Percentiles rank a stretch among this genome's conserved stretches.
These are phyloP conservation scores for Colletotrichum magnum DNA, from an alignment of 2,329 filamentous ascomycete genomes.

Conservation along the genomic window DNA sequence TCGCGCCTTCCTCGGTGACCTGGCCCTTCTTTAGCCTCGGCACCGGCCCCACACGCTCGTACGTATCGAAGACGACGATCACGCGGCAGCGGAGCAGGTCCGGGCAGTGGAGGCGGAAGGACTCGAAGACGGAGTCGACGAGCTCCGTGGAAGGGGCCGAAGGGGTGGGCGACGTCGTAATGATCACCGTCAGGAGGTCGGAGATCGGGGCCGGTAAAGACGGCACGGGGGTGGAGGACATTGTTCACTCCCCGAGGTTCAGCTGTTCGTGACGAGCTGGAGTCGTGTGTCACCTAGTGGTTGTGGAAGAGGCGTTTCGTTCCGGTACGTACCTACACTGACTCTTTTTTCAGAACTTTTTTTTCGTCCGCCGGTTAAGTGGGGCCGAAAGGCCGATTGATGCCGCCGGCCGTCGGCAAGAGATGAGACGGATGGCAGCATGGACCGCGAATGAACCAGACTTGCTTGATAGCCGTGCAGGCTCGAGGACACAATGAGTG, in stretches of 20 bases:
- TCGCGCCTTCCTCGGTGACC: slow-evolving; percentile 62
- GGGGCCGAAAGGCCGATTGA: not conserved
- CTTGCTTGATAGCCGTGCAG: too few species aligned
- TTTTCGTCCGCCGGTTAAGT: slow-evolving; percentile 8
- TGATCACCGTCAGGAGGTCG: slow-evolving; percentile 57
- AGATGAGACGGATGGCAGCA: too few species aligned
- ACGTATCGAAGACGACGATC: slow-evolving; percentile 67
- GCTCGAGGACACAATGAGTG: too few species aligned
- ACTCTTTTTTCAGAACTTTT: slow-evolving; percentile 2
- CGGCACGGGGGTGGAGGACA: slow-evolving; percentile 8
- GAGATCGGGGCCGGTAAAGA: slow-evolving; percentile 6
- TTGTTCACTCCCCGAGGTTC: slow-evolving; percentile 2
- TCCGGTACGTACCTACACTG: slow-evolving; percentile 22
- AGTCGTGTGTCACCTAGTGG: not conserved
- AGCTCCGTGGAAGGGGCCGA: slow-evolving; percentile 68
- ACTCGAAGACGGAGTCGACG: slow-evolving; percentile 60
- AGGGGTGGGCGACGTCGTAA: slow-evolving; percentile 70
- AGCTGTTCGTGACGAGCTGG: slow-evolving; percentile 6
- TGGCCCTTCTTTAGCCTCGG: slow-evolving; percentile 68
- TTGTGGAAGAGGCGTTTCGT: not conserved
- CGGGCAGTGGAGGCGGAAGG: slow-evolving; percentile 60
- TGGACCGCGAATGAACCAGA: too few species aligned
- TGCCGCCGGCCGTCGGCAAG: not conserved
- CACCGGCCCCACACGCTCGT: slow-evolving; percentile 59
- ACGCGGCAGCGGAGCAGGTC: slow-evolving; percentile 58